These are phyloP conservation scores for Aspergillus avenaceus DNA, from an alignment of 495 filamentous ascomycete genomes.

Conservation along the genomic window DNA sequence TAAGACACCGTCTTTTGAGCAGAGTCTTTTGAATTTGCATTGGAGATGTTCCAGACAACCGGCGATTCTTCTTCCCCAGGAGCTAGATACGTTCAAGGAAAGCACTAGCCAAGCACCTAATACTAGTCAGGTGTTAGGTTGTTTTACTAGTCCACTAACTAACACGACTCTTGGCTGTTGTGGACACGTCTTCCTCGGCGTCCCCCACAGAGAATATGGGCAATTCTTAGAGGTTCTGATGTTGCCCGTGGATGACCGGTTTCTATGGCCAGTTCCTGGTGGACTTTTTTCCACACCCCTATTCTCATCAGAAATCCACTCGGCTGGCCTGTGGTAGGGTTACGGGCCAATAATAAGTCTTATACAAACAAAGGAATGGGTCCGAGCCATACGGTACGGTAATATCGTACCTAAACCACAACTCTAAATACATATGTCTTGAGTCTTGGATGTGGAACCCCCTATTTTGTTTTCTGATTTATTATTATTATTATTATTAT, in stretches of 20 bases:
- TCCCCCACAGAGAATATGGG: background rate
- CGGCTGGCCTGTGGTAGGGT: background rate
- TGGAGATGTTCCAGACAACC: conserved; percentile 4
- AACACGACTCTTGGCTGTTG: background rate
- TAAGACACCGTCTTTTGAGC: background rate
- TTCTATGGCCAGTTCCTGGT: background rate
- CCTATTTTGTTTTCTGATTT: conserved; percentile 4
- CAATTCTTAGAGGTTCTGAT: background rate
- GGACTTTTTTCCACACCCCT: conserved; percentile 2
- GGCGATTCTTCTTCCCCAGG: background rate
- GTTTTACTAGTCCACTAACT: background rate
- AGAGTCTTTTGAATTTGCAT: background rate
- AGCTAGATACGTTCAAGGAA: background rate
- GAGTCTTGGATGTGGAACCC: conserved; percentile 10
- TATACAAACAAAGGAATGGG: background rate
- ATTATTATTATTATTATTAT: conserved; percentile 7
- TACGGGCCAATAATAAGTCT: background rate
- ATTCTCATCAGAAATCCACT: background rate
- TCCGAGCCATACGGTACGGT: background rate
- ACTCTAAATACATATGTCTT: conserved; percentile 10
- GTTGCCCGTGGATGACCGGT: background rate
- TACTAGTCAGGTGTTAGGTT: background rate
- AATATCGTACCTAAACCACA: background rate
- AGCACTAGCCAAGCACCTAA: background rate
- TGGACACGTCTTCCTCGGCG: background rate